These are phyloP conservation scores for Fragaria vesca DNA, from an alignment of 306 rosid species.

Conservation along the genomic window DNA sequence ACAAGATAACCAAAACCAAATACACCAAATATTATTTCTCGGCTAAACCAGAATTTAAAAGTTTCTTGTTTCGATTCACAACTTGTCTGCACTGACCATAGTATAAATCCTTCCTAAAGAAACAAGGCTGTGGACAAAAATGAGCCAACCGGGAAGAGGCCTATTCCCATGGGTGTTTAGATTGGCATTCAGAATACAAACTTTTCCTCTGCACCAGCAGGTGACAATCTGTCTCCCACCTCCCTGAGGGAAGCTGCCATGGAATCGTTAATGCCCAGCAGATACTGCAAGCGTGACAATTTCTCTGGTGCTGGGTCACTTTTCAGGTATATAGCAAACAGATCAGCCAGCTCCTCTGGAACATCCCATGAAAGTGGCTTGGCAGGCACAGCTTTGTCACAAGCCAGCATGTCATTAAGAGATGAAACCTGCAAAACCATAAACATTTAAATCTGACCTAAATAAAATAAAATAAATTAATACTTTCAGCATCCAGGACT, in stretches of 20 bases:
- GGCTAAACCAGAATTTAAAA: slow-evolving; percentile 9
- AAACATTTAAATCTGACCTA: slow-evolving; percentile 7
- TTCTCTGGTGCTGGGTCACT: slow-evolving; percentile 75
- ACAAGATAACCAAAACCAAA: neutral
- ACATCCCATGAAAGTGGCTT: slow-evolving; percentile 55
- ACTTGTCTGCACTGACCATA: slow-evolving; percentile 17
- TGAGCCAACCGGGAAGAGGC: slow-evolving; percentile 14
- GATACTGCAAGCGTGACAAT: slow-evolving; percentile 75
- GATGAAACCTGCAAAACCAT: slow-evolving; percentile 47
- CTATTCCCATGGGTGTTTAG: neutral
- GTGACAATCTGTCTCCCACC: slow-evolving; percentile 54
- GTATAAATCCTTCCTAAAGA: neutral
- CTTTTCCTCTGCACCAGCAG: slow-evolving; percentile 59
- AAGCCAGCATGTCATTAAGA: slow-evolving; percentile 60
- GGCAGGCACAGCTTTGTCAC: slow-evolving; percentile 65
- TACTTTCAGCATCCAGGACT: neutral
- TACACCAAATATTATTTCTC: slow-evolving; percentile 1
- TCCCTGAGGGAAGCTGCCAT: slow-evolving; percentile 67
- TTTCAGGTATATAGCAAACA: slow-evolving; percentile 61
- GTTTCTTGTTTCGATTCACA: slow-evolving; percentile 4
- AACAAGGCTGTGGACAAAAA: slow-evolving; percentile 21
- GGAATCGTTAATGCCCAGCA: slow-evolving; percentile 79
- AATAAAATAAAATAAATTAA: neutral
- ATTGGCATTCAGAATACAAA: slow-evolving; percentile 60
- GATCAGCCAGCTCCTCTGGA: slow-evolving; percentile 82